These are phyloP conservation scores for Oehlia diaphana DNA, from an alignment of 192 early-diverging fungal species.

Conservation along the genomic window DNA sequence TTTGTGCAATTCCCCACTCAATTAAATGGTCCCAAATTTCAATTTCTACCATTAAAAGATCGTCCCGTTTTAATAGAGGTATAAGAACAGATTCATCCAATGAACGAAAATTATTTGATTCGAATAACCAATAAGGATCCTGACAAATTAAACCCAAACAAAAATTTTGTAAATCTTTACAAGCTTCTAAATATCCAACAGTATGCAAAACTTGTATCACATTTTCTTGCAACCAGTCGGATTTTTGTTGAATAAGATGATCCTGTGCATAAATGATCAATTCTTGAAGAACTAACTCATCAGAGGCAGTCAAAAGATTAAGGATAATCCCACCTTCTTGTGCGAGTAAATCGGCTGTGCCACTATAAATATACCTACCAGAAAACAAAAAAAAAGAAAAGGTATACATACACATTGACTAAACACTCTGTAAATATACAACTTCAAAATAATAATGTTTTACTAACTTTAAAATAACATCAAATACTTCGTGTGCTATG, in stretches of 20 bases:
- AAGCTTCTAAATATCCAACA: slow-evolving; percentile 1
- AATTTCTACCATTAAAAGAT: slow-evolving; percentile 22
- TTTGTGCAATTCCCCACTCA: slow-evolving; percentile 23
- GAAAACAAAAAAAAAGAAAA: neutral
- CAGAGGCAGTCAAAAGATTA: slow-evolving; percentile 15
- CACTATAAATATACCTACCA: slow-evolving; percentile 22
- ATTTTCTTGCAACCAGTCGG: slow-evolving; percentile 21
- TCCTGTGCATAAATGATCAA: slow-evolving; percentile 9
- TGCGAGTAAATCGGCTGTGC: neutral
- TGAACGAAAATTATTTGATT: slow-evolving; percentile 10
- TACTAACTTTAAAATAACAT: slow-evolving; percentile 17
- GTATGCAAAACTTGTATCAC: slow-evolving; percentile 6
- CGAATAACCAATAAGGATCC: slow-evolving; percentile 19
- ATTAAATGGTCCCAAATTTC: slow-evolving; percentile 21
- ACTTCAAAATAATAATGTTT: neutral
- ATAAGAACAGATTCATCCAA: slow-evolving; percentile 24
- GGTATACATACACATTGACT: neutral
- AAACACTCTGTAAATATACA: neutral
- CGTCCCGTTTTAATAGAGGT: slow-evolving; percentile 23
- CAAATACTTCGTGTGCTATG: slow-evolving; percentile 13
- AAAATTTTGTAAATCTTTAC: slow-evolving; percentile 17
- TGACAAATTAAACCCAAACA: slow-evolving; percentile 26
- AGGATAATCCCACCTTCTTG: slow-evolving; percentile 7
- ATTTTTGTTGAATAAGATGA: slow-evolving; percentile 23
- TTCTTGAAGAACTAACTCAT: slow-evolving; percentile 21